A percentile compares a stretch with the other conserved stretches of the same genome.
phyloP scores from a whole-genome alignment of 176 grass and related monocot genomes.

The Oryza nivara region DNA sequence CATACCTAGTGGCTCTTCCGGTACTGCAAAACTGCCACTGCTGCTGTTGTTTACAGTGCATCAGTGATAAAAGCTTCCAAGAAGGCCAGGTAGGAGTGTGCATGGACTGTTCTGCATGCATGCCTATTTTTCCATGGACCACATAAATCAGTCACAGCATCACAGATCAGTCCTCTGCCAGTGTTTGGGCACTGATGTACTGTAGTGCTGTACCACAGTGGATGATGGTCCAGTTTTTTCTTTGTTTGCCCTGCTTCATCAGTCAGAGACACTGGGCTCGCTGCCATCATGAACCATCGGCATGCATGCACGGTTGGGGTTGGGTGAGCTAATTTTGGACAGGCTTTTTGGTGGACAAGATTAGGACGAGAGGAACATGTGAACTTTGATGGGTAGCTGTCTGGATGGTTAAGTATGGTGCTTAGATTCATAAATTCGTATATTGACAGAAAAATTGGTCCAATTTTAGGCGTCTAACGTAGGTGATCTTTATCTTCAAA shows the following conservation, averaged over 20 bases:
- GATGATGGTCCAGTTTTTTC: constrained; percentile 18
- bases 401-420: background rate
- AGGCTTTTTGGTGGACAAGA: background rate
- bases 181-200: background rate
- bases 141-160: background rate
- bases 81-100: background rate
- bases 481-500: no score
- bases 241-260: constrained; percentile 20
- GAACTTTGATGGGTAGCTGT: background rate
- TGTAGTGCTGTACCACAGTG: background rate
- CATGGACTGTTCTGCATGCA: constrained; percentile 12
- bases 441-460: no score
- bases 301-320: background rate
- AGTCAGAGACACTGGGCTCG: background rate
- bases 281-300: background rate
- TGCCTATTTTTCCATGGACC: background rate
- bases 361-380: background rate
- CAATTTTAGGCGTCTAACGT: no score
- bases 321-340: background rate
- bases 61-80: constrained; percentile 32
- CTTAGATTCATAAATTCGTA: background rate
- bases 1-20: background rate
- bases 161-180: background rate
- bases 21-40: background rate
- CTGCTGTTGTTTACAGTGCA: no score